phyloP scores from a whole-genome alignment of 2,329 filamentous ascomycete genomes.

The Colletotrichum tofieldiae region DNA sequence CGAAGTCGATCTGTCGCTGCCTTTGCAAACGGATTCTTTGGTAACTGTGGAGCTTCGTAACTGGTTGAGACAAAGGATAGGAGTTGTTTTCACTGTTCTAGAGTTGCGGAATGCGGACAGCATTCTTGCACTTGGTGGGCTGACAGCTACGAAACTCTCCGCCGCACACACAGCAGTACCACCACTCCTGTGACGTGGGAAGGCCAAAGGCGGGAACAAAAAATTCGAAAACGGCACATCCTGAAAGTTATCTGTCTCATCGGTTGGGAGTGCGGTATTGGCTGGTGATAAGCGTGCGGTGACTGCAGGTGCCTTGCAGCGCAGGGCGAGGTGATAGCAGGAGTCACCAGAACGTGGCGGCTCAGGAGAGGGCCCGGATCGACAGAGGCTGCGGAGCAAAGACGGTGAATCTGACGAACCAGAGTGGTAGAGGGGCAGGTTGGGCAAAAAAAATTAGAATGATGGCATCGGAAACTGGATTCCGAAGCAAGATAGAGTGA shows the following conservation, averaged over 20 bases:
- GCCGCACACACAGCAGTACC: background rate
- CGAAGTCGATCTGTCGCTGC: slow-evolving; percentile 15
- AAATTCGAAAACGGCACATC: background rate
- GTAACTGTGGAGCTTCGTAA: slow-evolving; percentile 46
- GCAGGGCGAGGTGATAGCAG: slow-evolving; percentile 5
- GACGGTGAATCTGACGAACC: background rate
- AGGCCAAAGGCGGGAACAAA: background rate
- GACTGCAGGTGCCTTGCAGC: slow-evolving; percentile 13
- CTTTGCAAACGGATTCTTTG: slow-evolving; percentile 45
- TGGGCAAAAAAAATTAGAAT: background rate
- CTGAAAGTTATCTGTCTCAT: background rate
- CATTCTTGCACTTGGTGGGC: slow-evolving; percentile 1
- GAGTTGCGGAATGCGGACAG: slow-evolving; percentile 33
- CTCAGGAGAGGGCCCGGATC: background rate
- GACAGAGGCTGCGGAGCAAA: background rate
- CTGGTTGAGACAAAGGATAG: slow-evolving; percentile 45
- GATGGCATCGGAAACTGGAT: background rate
- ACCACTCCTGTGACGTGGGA: background rate
- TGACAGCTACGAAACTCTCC: slow-evolving; percentile 15
- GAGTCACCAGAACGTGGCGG: slow-evolving; percentile 31
- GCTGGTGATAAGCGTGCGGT: background rate
- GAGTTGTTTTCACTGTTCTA: slow-evolving; percentile 32
- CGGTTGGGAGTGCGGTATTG: background rate
- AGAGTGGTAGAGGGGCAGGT: slow-evolving; percentile 3
- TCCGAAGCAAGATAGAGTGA: slow-evolving; percentile 4